Conservation (phyloP, 495 filamentous ascomycete genomes). For the Podospora pseudoanserina region DNA sequence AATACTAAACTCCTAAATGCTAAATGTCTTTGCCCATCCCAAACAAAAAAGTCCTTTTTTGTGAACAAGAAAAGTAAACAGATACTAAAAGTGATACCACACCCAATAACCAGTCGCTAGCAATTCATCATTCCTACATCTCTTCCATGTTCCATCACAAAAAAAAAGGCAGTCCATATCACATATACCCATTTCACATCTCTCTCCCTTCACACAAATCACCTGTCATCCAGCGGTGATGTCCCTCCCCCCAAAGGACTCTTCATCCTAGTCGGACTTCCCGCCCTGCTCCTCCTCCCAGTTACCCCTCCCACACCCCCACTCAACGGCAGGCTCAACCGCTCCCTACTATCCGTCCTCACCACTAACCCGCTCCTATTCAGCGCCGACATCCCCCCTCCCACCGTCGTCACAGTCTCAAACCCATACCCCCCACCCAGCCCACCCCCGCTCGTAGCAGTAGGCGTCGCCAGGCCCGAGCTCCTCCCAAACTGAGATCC, state of each 20-base stretch:
- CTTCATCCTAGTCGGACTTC: conserved; percentile 61
- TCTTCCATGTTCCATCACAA: neutral
- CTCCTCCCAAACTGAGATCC: conserved; percentile 46
- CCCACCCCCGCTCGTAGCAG: conserved; percentile 26
- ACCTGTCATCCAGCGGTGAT: conserved; percentile 43
- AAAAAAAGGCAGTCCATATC: conserved; percentile 7
- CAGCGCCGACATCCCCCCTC: conserved; percentile 50
- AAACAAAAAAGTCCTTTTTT: neutral
- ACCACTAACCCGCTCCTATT: conserved; percentile 72
- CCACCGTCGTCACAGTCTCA: neutral
- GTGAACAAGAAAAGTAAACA: neutral
- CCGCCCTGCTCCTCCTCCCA: conserved; percentile 56
- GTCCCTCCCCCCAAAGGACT: conserved; percentile 55
- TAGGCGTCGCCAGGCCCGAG: conserved; percentile 64
- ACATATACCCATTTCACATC: neutral
- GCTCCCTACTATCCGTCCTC: conserved; percentile 77
- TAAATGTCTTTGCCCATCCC: neutral
- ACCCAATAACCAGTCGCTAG: neutral
- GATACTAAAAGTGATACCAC: conserved; percentile 1
- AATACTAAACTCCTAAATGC: neutral
- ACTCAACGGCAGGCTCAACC: conserved; percentile 46
- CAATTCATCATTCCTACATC: conserved; percentile 1
- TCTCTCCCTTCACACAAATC: neutral
- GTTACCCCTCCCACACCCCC: conserved; percentile 50
- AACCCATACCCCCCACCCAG: neutral